Evolutionary conservation across 331 rosid species (phyloP), one percentile per base, ranked within the genome.

Genomic region (Saraca asoca): DNA sequence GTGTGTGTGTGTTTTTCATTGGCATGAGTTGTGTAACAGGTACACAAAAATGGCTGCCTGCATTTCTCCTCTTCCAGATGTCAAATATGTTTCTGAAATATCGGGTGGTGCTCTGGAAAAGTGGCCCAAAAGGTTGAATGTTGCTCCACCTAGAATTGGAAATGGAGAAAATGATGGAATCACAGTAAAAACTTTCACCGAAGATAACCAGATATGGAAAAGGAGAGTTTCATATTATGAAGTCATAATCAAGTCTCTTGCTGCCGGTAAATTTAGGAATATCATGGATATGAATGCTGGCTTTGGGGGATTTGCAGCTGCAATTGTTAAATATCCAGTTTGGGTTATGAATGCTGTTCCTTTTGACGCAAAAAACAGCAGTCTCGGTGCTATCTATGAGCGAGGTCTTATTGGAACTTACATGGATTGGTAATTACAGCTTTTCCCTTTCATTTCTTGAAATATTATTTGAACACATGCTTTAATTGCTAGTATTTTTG

Each of bases 241-340:
- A 3, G 54, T 49, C 31, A 18, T 73, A 38, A 66, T 73, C 12
- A 43, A 55, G 34, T 54, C 66, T 33, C 44, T 64, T 16, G 24
- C 5, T 37, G n/a, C 12, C 45, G 51, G 51, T 53, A 64, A 56
- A 73, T 64, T 44, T 46, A 54, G 66, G 55, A 73, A 73, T 48
- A 37, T 73, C 9, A 73, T 73, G 78, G 78, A 73, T 37, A 73
- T 73, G 78, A 73, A 73, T 55, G 71, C 78, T n/a, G 71, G 71
- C 17, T 5, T 64, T n/a, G 78, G 78, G 42, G 64, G 78, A 12
- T 73, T 73, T 33, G 78, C 71, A 33, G 71, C 78, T 12, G 78
- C 66, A 17, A 56, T 73, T 46, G 49, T 20, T 13, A 44, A 69
- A 57, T 57, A 39, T 46, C 74, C 74, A 57, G 56, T 33, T 6